Conservation (phyloP, 176 grass and related monocot species). For the Avena sativa region DNA sequence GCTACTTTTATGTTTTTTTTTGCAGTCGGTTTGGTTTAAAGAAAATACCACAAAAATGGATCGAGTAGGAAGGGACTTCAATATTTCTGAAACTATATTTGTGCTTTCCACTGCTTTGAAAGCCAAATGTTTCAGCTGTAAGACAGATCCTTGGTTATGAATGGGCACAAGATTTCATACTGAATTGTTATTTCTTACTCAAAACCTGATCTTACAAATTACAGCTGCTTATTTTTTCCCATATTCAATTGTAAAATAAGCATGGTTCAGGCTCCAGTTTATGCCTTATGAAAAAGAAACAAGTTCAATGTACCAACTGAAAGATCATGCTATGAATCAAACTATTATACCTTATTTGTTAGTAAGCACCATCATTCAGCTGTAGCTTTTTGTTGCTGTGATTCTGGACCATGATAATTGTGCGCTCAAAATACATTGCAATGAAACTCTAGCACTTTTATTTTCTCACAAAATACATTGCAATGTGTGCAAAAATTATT, state of each 20-base stretch:
- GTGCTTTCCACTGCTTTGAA: conserved; percentile 92
- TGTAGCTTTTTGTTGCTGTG: no score
- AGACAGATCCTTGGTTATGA: conserved; percentile 23
- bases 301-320: background rate
- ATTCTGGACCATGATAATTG: no score
- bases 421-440: no score
- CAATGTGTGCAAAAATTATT: no score
- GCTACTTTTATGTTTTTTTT: no score
- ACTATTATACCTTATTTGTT: no score
- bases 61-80: conserved; percentile 75
- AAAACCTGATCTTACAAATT: background rate
- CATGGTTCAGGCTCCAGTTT: background rate
- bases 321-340: background rate
- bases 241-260: background rate
- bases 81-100: conserved; percentile 95
- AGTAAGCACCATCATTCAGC: no score
- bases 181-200: background rate
- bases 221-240: background rate
- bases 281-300: background rate
- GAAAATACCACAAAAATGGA: conserved; percentile 80
- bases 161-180: background rate
- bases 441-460: no score
- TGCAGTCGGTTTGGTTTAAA: no score
- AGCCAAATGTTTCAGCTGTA: conserved; percentile 75
- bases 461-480: no score